Base-by-base conservation (phyloP, 2,329 filamentous ascomycete genomes). In the Zymoseptoria brevis region DNA sequence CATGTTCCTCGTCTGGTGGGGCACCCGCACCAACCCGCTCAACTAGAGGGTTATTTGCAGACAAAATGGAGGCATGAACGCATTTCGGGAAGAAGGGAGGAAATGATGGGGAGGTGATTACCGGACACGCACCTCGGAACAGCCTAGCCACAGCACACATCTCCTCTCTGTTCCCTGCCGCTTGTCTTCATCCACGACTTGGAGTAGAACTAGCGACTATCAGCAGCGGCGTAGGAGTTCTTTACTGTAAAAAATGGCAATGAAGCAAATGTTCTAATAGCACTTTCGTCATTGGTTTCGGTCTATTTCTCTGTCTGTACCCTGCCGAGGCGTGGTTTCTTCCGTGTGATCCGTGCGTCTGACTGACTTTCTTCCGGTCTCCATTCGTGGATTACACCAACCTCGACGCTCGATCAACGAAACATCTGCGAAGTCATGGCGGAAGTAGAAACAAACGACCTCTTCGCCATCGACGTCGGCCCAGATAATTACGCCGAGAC, bases 1-100 rank as follows among this genome's bases (percentile, higher is more conserved):
- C 64, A 75, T 96, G 71, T 90, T 97, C 84, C 82, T 97, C 70
- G 96, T 90, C 74, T 97, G 90, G 88, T 97, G 93, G 93, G 93
- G 93, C 72, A 96, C 93, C 72, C 87, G 89, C 74, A 94, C 90
- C 78, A 93, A 91, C 81, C 90, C 90, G 62, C 95, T 96, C 77
- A 85, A 91, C 58, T 67, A 64, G 59, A 62, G 55, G 53, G 54
- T n/a, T 45, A 16, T 45, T 45, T n/a, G 16, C 9, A 19, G n/a
- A 21, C 8, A 5, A 3, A 11, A 21, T 50, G 19, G 41, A 19
- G 45, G 21, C 19, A 24, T 51, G 19, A 22, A 49, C 19, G 11
- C 16, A 35, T 21, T 56, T 22, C n/a, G 54, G 35, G 35, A 45
- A 45, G 53, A 54, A 22, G 49, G 56, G 29, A 60, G 35, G 50